phyloP scores from a whole-genome alignment of 2,329 filamentous ascomycete genomes.

The Colletotrichum sp. region DNA sequence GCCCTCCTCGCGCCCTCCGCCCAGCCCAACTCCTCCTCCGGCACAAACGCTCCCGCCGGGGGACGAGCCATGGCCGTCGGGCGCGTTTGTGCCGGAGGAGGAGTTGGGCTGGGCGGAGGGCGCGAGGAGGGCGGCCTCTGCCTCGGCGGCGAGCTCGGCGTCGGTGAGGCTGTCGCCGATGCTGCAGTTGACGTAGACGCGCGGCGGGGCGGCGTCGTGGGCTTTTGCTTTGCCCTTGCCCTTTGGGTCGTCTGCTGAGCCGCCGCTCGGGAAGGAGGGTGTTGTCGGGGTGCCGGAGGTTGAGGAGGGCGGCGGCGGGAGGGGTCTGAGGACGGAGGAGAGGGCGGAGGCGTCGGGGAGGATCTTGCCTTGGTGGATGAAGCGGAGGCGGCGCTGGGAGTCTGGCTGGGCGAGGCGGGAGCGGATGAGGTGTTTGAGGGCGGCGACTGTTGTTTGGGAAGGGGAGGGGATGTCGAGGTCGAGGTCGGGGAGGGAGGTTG shows the following conservation, averaged over 20 bases:
- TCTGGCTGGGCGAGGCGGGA: conserved; percentile 66
- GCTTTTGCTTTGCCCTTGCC: conserved; percentile 74
- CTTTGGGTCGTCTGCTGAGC: conserved; percentile 28
- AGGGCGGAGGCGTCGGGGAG: conserved; percentile 77
- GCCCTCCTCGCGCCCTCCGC: conserved; percentile 32
- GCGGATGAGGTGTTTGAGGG: conserved; percentile 84
- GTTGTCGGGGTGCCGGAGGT: conserved; percentile 53
- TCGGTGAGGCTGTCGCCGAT: conserved; percentile 77
- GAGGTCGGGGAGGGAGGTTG: conserved; percentile 82
- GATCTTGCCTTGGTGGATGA: conserved; percentile 90
- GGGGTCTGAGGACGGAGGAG: conserved; percentile 68
- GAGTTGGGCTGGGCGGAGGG: conserved; percentile 14
- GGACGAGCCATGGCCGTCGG: not conserved
- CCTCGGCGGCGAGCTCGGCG: conserved; percentile 74
- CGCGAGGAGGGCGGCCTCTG: conserved; percentile 43
- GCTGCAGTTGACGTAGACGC: conserved; percentile 92
- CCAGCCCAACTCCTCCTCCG: conserved; percentile 9
- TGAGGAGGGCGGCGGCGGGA: conserved; percentile 54
- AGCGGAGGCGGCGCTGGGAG: conserved; percentile 75
- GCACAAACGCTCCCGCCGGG: not conserved
- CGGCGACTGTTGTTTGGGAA: conserved; percentile 71
- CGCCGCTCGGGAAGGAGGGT: conserved; percentile 21
- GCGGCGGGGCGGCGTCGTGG: conserved; percentile 46
- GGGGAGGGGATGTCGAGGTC: conserved; percentile 77
- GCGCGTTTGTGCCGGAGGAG: not conserved